Conservation (phyloP, 345 rosid genomes). For the Populus tremula region DNA sequence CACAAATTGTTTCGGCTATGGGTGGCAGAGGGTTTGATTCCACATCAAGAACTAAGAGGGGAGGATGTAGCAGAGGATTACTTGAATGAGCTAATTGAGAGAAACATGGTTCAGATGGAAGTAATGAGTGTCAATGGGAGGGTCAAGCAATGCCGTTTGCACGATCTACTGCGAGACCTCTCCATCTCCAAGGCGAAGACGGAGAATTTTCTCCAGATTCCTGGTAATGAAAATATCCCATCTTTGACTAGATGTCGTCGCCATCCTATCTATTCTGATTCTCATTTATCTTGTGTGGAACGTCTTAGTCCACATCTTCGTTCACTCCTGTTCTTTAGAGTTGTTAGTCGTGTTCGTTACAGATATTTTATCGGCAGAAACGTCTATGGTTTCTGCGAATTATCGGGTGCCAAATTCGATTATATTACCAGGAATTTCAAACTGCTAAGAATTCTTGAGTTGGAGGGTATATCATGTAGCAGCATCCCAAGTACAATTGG, state of each 20-base stretch:
- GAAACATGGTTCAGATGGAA: slow-evolving; percentile 31
- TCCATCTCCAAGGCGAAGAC: slow-evolving; percentile 24
- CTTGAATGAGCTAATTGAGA: slow-evolving; percentile 29
- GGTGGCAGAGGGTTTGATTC: slow-evolving; percentile 31
- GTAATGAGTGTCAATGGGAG: slow-evolving; percentile 8
- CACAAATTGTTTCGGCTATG: slow-evolving; percentile 25
- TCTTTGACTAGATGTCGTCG: too few relatives aligned
- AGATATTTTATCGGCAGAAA: too few relatives aligned
- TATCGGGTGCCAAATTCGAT: too few relatives aligned
- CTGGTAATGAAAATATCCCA: not conserved
- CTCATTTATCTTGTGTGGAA: too few relatives aligned
- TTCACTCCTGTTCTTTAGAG: too few relatives aligned
- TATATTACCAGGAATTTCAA: too few relatives aligned
- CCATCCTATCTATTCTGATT: too few relatives aligned
- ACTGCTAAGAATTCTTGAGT: slow-evolving; percentile 16
- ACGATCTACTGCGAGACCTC: slow-evolving; percentile 25
- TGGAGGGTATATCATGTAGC: slow-evolving; percentile 24
- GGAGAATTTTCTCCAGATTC: slow-evolving; percentile 19
- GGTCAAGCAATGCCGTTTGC: slow-evolving; percentile 23
- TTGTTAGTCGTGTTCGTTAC: too few relatives aligned
- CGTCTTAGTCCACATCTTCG: too few relatives aligned
- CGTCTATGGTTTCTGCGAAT: too few relatives aligned
- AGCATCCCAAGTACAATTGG: slow-evolving; percentile 17
- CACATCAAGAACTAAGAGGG: slow-evolving; percentile 17
- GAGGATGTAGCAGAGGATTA: slow-evolving; percentile 29